Evolutionary conservation across 164 flowering plant genomes (phyloP), one percentile per base, ranked within the genome.

Genomic region (Dillenia suffruticosa): DNA sequence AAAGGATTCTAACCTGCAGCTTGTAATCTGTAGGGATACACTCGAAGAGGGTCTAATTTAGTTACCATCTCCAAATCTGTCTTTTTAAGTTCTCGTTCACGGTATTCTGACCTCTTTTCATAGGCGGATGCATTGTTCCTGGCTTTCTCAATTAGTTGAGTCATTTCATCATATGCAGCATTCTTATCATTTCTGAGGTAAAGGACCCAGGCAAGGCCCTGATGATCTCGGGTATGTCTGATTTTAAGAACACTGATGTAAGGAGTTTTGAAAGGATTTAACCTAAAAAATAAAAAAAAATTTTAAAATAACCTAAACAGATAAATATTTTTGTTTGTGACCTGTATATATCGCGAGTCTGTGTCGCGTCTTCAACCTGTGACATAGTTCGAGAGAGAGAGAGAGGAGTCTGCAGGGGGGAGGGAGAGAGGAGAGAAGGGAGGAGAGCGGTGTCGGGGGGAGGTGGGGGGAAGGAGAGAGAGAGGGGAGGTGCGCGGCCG

Each of bases 21-120:
- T 69, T 97, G 86, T 60, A 89, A 95, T 83, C 97, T 82, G 81
- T 95, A 95, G 6, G 99, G 97, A 68, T 95, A 95, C 2, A 89
- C 92, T 26, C 99, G 85, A 7, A 91, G 92, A 11, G 99, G 99
- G 74, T 95, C 99, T 70, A 91, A 69, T 59, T 67, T 70, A 49
- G 97, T 95, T 63, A 88, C 99, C 88, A 81, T 91, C 77, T 89
- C 91, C 46, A 95, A 81, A 74, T 95, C 99, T 24, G 87, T 83
- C 72, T 85, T 89, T 53, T 89, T 82, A 56, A 73, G 80, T 61
- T 94, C 97, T 44, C 96, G 97, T 10, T 91, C 99, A 67, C 96
- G 84, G 63, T 94, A 94, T 69, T 94, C 99, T 13, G 99, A 94
- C 70, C 99, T 82, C 82, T 94, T 94, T 74, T 94, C 99, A 69